phyloP scores from a whole-genome alignment of 345 rosid genomes.

The Salix udensis region DNA sequence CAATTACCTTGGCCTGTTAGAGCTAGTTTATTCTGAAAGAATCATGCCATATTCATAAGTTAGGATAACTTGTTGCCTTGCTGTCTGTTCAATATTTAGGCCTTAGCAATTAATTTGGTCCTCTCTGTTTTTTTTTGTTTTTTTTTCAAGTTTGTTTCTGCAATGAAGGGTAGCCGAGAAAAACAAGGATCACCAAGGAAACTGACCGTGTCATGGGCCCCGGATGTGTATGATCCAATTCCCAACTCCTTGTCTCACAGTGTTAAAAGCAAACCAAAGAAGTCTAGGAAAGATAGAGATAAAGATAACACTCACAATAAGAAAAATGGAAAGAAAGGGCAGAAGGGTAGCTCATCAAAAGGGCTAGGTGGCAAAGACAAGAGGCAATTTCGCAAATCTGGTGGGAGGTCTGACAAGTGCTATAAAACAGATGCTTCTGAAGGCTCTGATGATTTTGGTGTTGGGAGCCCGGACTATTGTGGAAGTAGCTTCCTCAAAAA shows the following conservation, averaged over 20 bases:
- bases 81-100: not conserved
- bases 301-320: constrained; percentile 27
- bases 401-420: constrained; percentile 24
- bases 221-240: constrained; percentile 83
- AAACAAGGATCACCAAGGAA: constrained; percentile 41
- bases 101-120: not conserved
- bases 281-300: constrained; percentile 47
- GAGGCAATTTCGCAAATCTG: constrained; percentile 51
- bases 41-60: too few relatives aligned
- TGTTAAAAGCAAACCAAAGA: constrained; percentile 50
- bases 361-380: constrained; percentile 55
- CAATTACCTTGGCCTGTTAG: too few relatives aligned
- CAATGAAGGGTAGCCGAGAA: constrained; percentile 82
- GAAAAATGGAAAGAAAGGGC: constrained; percentile 76
- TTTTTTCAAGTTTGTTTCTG: constrained; percentile 51
- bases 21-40: too few relatives aligned
- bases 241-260: constrained; percentile 70
- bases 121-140: not conserved
- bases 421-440: constrained; percentile 23
- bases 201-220: constrained; percentile 69
- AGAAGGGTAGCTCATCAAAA: constrained; percentile 49
- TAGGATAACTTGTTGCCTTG: not conserved
- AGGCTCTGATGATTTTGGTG: constrained; percentile 23
- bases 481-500: constrained; percentile 56
- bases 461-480: constrained; percentile 50